A percentile compares a stretch with the other conserved stretches of the same genome.
These are phyloP conservation scores for Xylaria digitata DNA, from an alignment of 2,329 filamentous ascomycete genomes.

Conservation along the genomic window DNA sequence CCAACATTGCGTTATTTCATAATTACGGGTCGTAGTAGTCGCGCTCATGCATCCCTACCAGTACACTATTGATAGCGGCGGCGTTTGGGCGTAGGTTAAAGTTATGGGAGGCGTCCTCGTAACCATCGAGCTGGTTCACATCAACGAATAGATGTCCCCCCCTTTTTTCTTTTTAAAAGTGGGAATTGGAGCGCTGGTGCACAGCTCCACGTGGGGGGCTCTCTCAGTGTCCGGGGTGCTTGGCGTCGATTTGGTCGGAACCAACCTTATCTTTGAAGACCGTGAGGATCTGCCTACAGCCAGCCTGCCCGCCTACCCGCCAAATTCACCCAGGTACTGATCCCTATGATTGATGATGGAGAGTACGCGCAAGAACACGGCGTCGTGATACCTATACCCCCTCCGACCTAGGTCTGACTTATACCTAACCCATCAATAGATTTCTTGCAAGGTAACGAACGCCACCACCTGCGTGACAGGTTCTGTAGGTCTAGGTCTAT, in stretches of 20 bases:
- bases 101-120: constrained; percentile 27
- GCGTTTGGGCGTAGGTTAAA: constrained; percentile 23
- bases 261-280: constrained; percentile 33
- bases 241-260: constrained; percentile 31
- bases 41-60: constrained; percentile 8
- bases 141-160: constrained; percentile 17
- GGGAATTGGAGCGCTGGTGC: constrained; percentile 24
- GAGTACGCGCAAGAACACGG: constrained; percentile 12
- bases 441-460: constrained; percentile 1
- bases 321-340: constrained; percentile 20
- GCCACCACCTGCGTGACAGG: constrained; percentile 21
- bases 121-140: constrained; percentile 27
- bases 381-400: constrained; percentile 20
- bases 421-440: constrained; percentile 28
- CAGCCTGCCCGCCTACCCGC: too few relatives aligned
- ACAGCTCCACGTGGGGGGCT: constrained; percentile 34
- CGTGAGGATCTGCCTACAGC: constrained; percentile 13
- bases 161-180: constrained; percentile 32
- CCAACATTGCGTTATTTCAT: constrained; percentile 20
- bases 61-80: constrained; percentile 7
- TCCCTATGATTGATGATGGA: constrained; percentile 1
- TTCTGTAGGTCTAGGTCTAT: constrained; percentile 14
- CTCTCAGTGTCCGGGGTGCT: constrained; percentile 31
- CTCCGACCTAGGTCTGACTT: constrained; percentile 21
- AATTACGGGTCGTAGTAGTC: constrained; percentile 18